phyloP scores from a whole-genome alignment of 495 filamentous ascomycete genomes.

The Aspergillus nanangensis region DNA sequence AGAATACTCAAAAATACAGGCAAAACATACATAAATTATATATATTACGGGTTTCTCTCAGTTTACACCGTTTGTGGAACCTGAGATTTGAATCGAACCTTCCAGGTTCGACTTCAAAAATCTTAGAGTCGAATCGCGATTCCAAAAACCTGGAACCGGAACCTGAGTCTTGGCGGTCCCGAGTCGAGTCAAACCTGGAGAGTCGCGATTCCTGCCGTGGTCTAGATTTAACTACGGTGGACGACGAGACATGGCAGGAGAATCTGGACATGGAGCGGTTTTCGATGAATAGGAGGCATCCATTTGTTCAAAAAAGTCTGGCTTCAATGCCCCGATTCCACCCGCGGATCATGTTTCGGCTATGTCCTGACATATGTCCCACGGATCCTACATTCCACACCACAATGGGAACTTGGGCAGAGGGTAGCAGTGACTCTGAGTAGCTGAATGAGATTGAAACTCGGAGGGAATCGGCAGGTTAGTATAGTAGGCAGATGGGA shows the following conservation, averaged over 20 bases:
- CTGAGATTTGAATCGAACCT: too few relatives aligned
- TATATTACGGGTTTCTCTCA: too few relatives aligned
- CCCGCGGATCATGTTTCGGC: not conserved
- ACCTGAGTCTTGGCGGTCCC: too few relatives aligned
- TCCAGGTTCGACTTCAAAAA: too few relatives aligned
- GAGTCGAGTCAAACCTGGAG: not conserved
- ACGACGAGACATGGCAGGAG: not conserved
- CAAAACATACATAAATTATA: too few relatives aligned
- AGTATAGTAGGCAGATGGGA: not conserved
- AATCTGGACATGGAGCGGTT: not conserved
- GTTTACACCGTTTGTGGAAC: too few relatives aligned
- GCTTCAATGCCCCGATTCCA: not conserved
- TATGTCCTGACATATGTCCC: not conserved
- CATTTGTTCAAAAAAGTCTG: not conserved
- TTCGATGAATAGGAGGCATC: not conserved
- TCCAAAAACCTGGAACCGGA: too few relatives aligned
- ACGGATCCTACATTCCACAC: not conserved
- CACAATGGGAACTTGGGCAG: not conserved
- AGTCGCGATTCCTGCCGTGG: not conserved
- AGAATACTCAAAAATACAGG: too few relatives aligned
- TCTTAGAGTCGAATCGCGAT: too few relatives aligned
- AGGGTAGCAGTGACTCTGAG: not conserved
- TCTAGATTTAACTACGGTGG: not conserved
- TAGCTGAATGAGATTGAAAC: not conserved
- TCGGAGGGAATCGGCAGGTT: not conserved